phyloP scores from a whole-genome alignment of 164 flowering plant species.

The Chimonanthus salicifolius region DNA sequence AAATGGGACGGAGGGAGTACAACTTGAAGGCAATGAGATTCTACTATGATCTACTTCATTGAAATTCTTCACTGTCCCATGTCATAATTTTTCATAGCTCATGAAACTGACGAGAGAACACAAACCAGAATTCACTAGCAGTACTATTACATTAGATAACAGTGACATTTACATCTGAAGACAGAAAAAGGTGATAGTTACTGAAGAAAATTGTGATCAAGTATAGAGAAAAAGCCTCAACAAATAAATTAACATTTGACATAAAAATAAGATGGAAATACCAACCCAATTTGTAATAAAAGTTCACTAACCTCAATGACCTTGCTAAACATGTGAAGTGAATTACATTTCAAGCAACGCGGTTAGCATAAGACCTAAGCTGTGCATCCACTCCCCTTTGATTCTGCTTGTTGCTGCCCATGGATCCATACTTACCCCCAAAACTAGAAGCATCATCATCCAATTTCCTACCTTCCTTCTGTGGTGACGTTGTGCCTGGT shows the following conservation, averaged over 20 bases:
- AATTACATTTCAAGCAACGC: slow-evolving; percentile 14
- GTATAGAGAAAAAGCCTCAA: slow-evolving; percentile 2
- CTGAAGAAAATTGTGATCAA: slow-evolving; percentile 1
- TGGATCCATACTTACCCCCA: slow-evolving; percentile 20
- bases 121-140: not conserved
- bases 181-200: slow-evolving; percentile 7
- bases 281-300: slow-evolving; percentile 14
- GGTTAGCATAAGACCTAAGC: slow-evolving; percentile 16
- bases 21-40: not conserved
- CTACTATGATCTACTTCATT: not conserved
- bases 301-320: slow-evolving; percentile 22
- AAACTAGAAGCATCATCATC: slow-evolving; percentile 23
- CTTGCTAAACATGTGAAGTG: slow-evolving; percentile 10
- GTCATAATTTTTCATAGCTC: not conserved
- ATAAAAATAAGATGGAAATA: slow-evolving; percentile 8
- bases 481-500: slow-evolving; percentile 11
- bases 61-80: not conserved
- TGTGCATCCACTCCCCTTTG: slow-evolving; percentile 16
- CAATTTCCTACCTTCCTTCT: slow-evolving; percentile 17
- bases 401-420: slow-evolving; percentile 20
- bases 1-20: too few relatives aligned
- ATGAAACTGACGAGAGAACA: not conserved
- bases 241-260: slow-evolving; percentile 9
- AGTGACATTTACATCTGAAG: not conserved
- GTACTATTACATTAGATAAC: slow-evolving; percentile 23